phyloP scores from a whole-genome alignment of 805 yeast species.

The Brettanomyces anomalus region DNA sequence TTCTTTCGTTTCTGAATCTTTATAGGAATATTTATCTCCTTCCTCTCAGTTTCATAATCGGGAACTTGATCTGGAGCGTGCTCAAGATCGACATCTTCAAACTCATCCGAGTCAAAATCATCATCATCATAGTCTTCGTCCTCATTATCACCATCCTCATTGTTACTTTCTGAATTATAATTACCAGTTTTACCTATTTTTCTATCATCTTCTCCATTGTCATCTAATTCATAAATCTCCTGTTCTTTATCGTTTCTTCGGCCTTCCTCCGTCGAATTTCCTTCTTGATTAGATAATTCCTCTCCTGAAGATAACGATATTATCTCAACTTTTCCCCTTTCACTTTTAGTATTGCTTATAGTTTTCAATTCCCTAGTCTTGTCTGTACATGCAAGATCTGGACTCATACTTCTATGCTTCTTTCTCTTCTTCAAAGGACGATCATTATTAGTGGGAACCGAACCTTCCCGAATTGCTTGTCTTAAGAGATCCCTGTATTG shows the following conservation, averaged over 20 bases:
- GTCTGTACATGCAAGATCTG: not conserved
- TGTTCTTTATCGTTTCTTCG: not conserved
- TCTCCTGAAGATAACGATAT: constrained; percentile 2
- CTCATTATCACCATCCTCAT: not conserved
- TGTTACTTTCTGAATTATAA: not conserved
- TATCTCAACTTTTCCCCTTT: not conserved
- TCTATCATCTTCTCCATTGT: not conserved
- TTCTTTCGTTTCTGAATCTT: constrained; percentile 10
- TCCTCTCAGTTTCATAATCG: constrained; percentile 5
- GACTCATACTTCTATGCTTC: not conserved
- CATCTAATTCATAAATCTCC: not conserved
- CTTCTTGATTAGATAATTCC: not conserved
- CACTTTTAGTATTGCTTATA: not conserved
- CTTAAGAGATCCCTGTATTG: constrained; percentile 4
- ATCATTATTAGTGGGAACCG: not conserved
- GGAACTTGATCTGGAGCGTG: constrained; percentile 2
- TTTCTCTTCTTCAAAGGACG: constrained; percentile 5
- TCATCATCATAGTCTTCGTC: constrained; percentile 17
- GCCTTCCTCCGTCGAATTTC: not conserved
- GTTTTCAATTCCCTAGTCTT: not conserved
- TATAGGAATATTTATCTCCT: constrained; percentile 17
- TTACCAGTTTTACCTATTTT: no score
- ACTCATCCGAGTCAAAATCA: constrained; percentile 30
- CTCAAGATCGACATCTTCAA: constrained; percentile 30
- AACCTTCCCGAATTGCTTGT: constrained; percentile 1